These are phyloP conservation scores for Lepiota brunneoincarnata DNA, from an alignment of 768 basidiomycete genomes.

Conservation along the genomic window DNA sequence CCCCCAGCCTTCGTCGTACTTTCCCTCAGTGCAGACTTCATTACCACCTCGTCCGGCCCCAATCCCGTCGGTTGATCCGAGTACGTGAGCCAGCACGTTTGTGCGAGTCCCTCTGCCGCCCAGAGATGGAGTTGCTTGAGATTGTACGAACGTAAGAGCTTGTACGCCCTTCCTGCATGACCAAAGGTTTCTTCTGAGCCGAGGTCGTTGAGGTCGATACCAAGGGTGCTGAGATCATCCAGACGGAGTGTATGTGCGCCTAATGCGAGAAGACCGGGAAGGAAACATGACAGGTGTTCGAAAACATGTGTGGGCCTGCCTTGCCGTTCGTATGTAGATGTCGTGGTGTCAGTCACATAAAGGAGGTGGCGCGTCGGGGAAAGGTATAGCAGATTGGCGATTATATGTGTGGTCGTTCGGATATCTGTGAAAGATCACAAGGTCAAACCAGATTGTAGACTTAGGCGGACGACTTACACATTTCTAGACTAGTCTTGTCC, in stretches of 20 bases:
- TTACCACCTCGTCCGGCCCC: constrained; percentile 58
- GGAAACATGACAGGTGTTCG: constrained; percentile 78
- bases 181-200: constrained; percentile 35
- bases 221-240: constrained; percentile 45
- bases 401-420: constrained; percentile 56
- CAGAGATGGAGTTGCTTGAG: constrained; percentile 68
- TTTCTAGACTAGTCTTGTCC: constrained; percentile 57
- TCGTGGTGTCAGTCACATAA: constrained; percentile 58
- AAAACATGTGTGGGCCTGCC: constrained; percentile 46
- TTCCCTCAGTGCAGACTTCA: constrained; percentile 21
- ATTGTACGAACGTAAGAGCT: constrained; percentile 40
- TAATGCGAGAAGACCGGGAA: constrained; percentile 72
- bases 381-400: constrained; percentile 64
- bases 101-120: constrained; percentile 74
- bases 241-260: constrained; percentile 63
- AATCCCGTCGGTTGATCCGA: constrained; percentile 69
- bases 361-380: constrained; percentile 63
- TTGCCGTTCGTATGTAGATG: constrained; percentile 24
- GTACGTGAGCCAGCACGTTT: constrained; percentile 69
- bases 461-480: constrained; percentile 49
- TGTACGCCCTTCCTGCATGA: constrained; percentile 31
- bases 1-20: not conserved
- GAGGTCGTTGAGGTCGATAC: constrained; percentile 43
- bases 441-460: not conserved
- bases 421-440: constrained; percentile 41